A percentile compares a stretch with the other conserved stretches of the same genome.
Conservation (phyloP, 495 filamentous ascomycete species). For the Aspergillus asperescens region DNA sequence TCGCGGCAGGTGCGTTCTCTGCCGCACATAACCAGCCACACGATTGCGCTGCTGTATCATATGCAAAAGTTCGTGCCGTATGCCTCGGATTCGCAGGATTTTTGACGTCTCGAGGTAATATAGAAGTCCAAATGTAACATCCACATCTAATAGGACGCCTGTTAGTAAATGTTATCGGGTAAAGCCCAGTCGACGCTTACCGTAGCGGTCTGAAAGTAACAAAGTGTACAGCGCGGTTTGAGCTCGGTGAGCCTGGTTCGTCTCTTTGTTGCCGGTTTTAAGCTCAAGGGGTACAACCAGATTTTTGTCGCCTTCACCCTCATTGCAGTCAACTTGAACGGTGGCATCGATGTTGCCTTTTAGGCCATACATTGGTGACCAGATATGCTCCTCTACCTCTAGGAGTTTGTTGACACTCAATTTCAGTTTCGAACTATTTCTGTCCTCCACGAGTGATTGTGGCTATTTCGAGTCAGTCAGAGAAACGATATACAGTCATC, state of each 20-base stretch:
- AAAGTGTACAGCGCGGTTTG: constrained; percentile 94
- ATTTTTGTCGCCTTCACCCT: constrained; percentile 54
- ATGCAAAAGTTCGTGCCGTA: constrained; percentile 80
- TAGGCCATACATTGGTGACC: constrained; percentile 94
- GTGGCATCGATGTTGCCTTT: constrained; percentile 99
- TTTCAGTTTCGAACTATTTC: constrained; percentile 63
- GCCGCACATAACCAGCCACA: constrained; percentile 75
- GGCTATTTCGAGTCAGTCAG: constrained; percentile 39
- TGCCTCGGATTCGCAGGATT: constrained; percentile 73
- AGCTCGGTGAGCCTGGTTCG: constrained; percentile 70
- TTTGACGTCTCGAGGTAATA: constrained; percentile 92
- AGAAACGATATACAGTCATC: too few species aligned
- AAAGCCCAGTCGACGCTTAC: constrained; percentile 33
- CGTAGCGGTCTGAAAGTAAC: constrained; percentile 87
- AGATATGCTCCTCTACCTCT: constrained; percentile 94
- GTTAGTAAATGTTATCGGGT: constrained; percentile 2
- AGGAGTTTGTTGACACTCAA: constrained; percentile 90
- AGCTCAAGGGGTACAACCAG: constrained; percentile 89
- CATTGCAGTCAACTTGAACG: constrained; percentile 78
- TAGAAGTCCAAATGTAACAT: constrained; percentile 79
- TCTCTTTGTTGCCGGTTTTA: constrained; percentile 83
- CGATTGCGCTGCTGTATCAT: constrained; percentile 97
- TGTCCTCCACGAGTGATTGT: constrained; percentile 70
- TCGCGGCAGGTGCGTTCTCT: constrained; percentile 70
- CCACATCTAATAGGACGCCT: constrained; percentile 54